Percentiles rank a stretch among this genome's conserved stretches.
These are phyloP conservation scores for Pulveroboletus sp. DNA, from an alignment of 768 basidiomycete genomes.

Conservation along the genomic window DNA sequence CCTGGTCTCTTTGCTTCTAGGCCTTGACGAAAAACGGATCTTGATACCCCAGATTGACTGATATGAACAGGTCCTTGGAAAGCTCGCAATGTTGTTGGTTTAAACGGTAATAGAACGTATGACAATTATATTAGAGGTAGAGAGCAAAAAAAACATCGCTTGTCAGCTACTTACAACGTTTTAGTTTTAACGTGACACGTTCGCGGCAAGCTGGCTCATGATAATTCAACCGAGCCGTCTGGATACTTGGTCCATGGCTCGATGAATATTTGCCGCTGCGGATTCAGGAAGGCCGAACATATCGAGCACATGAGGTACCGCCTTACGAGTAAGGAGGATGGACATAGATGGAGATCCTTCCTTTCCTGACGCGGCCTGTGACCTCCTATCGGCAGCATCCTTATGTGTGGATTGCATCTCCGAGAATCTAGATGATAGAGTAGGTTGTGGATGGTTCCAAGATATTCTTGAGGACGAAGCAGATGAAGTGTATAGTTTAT, in stretches of 20 bases:
- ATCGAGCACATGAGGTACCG: constrained; percentile 48
- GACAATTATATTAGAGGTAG: no score
- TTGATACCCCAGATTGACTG: no score
- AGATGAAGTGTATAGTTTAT: constrained; percentile 47
- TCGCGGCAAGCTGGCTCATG: no score
- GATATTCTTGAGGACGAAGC: constrained; percentile 16
- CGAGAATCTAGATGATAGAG: constrained; percentile 9
- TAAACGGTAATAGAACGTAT: no score
- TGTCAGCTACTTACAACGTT: no score
- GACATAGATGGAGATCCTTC: constrained; percentile 17
- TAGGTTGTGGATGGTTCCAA: constrained; percentile 5
- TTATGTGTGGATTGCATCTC: constrained; percentile 1
- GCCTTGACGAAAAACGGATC: no score
- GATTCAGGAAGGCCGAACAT: constrained; percentile 44
- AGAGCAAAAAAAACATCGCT: no score
- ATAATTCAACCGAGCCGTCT: no score
- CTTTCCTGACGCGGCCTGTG: not conserved
- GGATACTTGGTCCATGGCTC: constrained; percentile 65
- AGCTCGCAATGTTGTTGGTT: no score
- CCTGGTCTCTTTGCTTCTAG: no score
- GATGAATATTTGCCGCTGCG: constrained; percentile 49
- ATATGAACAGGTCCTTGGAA: no score
- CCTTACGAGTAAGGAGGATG: constrained; percentile 49
- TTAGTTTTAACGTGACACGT: no score
- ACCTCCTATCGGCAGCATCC: not conserved